phyloP scores from a whole-genome alignment of 441 rosid species.

The Theobroma grandiflorum region DNA sequence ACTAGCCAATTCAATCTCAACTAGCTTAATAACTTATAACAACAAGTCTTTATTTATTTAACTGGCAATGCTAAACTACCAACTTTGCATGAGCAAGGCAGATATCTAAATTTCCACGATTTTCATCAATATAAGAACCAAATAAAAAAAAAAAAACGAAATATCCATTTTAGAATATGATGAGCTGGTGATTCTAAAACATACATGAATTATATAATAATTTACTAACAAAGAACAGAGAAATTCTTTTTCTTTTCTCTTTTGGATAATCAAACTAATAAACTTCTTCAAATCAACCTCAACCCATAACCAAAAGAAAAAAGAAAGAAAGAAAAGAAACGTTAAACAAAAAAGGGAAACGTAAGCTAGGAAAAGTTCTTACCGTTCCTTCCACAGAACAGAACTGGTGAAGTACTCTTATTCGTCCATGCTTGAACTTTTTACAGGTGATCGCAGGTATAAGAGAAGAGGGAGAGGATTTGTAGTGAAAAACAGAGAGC shows the following conservation, averaged over 20 bases:
- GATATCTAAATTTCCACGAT: not conserved
- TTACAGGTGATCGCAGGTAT: not conserved
- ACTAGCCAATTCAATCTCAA: not conserved
- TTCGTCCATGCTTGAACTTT: not conserved
- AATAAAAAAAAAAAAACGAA: not conserved
- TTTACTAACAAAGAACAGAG: not conserved
- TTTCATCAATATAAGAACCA: not conserved
- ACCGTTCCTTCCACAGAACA: not conserved
- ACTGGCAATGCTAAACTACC: not conserved
- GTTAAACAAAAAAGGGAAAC: not conserved
- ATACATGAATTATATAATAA: not conserved
- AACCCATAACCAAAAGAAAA: not conserved
- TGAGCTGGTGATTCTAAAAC: not conserved
- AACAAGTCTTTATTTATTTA: not conserved
- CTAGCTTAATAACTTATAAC: no score
- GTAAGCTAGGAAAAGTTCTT: conserved; percentile 6
- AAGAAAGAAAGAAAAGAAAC: not conserved
- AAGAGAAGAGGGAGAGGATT: not conserved
- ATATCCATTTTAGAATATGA: not conserved
- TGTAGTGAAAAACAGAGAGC: not conserved
- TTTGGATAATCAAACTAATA: not conserved
- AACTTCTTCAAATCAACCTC: not conserved
- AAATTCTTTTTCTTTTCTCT: not conserved
- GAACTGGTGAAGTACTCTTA: not conserved
- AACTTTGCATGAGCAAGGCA: not conserved